Conservation (phyloP, 164 flowering plant species). For the Vitis labrusca region DNA sequence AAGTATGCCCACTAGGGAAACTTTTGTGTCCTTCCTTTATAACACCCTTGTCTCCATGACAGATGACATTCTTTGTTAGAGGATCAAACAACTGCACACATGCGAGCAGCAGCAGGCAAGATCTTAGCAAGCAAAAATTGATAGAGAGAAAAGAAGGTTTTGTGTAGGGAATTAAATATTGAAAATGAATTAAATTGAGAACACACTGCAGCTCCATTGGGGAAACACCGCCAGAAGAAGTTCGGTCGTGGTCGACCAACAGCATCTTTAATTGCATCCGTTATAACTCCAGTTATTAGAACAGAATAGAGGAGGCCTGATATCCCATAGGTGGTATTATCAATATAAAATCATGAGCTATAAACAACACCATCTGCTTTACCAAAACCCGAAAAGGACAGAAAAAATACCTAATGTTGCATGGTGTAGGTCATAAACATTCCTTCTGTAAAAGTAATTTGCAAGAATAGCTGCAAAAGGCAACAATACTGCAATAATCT, state of each 20-base stretch:
- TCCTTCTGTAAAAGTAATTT: slow-evolving; percentile 37
- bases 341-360: too few relatives aligned
- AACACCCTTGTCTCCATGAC: slow-evolving; percentile 14
- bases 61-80: slow-evolving; percentile 20
- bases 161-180: too few relatives aligned
- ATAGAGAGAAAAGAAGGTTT: too few relatives aligned
- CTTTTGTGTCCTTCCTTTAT: slow-evolving; percentile 38
- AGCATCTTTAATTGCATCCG: slow-evolving; percentile 30
- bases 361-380: neutral
- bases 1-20: slow-evolving; percentile 39
- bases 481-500: slow-evolving; percentile 35
- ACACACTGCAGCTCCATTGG: slow-evolving; percentile 26
- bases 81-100: slow-evolving; percentile 8
- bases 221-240: slow-evolving; percentile 31
- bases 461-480: slow-evolving; percentile 30
- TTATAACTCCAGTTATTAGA: slow-evolving; percentile 25
- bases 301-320: slow-evolving; percentile 23
- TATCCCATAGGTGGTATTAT: too few relatives aligned
- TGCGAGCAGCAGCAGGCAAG: too few relatives aligned
- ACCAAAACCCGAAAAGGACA: neutral
- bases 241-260: slow-evolving; percentile 30
- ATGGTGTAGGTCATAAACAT: slow-evolving; percentile 62
- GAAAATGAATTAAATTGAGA: neutral
- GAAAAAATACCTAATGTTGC: slow-evolving; percentile 35
- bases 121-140: too few relatives aligned